These are phyloP conservation scores for Verticillium nonalfalfae DNA, from an alignment of 2,329 filamentous ascomycete genomes.

Conservation along the genomic window DNA sequence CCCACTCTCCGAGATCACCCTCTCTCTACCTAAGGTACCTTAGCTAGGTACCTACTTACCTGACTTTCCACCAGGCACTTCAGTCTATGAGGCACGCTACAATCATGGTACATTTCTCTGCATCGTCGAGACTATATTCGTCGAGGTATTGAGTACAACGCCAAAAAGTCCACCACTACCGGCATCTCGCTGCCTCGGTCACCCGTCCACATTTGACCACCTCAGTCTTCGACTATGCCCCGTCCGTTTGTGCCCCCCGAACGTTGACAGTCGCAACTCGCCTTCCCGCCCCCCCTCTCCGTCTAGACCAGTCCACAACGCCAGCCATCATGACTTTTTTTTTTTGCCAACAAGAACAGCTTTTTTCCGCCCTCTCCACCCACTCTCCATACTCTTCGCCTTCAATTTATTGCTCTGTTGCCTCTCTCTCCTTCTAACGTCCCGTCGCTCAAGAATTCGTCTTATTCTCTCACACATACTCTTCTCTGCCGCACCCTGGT, in stretches of 20 bases:
- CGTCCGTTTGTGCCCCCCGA: too few species aligned
- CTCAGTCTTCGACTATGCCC: not conserved
- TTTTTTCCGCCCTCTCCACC: not conserved
- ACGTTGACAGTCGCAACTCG: not conserved
- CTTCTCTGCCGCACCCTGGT: not conserved
- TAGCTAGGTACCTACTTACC: too few species aligned
- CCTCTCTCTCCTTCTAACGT: not conserved
- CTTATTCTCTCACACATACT: not conserved
- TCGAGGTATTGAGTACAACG: not conserved
- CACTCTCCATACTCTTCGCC: not conserved
- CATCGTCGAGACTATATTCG: not conserved
- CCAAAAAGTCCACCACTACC: not conserved
- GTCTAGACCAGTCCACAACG: not conserved
- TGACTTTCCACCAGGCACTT: too few species aligned
- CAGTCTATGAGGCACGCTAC: not conserved
- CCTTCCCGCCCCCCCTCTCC: not conserved
- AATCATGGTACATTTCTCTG: not conserved
- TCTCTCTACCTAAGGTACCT: not conserved
- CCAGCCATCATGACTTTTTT: not conserved
- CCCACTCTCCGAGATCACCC: not conserved
- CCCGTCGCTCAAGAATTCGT: too few species aligned
- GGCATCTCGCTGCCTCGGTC: not conserved
- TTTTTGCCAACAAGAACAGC: not conserved
- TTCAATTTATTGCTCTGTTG: not conserved
- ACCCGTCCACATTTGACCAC: not conserved